phyloP scores from a whole-genome alignment of 2,329 filamentous ascomycete genomes.

The Chlorencoelia australis region DNA sequence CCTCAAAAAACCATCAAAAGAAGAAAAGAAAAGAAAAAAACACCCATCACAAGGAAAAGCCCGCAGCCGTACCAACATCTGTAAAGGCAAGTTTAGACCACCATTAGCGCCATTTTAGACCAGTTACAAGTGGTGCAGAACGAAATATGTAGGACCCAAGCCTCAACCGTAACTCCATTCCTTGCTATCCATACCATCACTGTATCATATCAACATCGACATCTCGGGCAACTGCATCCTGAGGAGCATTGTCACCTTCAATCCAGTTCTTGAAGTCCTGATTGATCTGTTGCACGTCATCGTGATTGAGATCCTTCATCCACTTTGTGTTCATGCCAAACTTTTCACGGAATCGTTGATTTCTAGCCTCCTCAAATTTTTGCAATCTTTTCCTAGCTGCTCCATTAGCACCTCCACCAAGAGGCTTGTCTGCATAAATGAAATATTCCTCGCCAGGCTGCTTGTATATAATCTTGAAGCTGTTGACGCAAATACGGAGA shows the following conservation, averaged over 20 bases:
- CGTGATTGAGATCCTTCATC: slow-evolving; percentile 39
- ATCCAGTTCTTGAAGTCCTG: slow-evolving; percentile 38
- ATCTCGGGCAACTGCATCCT: too few relatives aligned
- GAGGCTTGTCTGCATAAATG: slow-evolving; percentile 40
- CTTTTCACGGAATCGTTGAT: slow-evolving; percentile 39
- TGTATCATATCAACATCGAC: too few relatives aligned
- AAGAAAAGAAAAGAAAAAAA: too few relatives aligned
- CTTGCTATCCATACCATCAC: too few relatives aligned
- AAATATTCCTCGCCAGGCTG: slow-evolving; percentile 61
- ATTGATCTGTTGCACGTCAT: slow-evolving; percentile 38
- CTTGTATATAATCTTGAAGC: slow-evolving; percentile 70
- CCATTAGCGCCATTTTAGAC: too few relatives aligned
- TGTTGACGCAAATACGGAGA: slow-evolving; percentile 66
- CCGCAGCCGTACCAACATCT: too few relatives aligned
- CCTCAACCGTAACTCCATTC: too few relatives aligned
- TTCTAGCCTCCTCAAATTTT: slow-evolving; percentile 28
- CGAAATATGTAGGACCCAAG: too few relatives aligned
- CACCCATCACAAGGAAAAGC: too few relatives aligned
- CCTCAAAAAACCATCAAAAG: too few relatives aligned
- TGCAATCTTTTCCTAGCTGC: slow-evolving; percentile 25
- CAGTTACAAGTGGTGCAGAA: too few relatives aligned
- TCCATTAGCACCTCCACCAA: slow-evolving; percentile 29
- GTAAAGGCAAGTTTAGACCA: too few relatives aligned
- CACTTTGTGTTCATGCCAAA: slow-evolving; percentile 42
- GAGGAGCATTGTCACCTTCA: slow-evolving; percentile 25